These are phyloP conservation scores for Acephala macrosclerotiorum DNA, from an alignment of 2,329 filamentous ascomycete species.

Conservation along the genomic window DNA sequence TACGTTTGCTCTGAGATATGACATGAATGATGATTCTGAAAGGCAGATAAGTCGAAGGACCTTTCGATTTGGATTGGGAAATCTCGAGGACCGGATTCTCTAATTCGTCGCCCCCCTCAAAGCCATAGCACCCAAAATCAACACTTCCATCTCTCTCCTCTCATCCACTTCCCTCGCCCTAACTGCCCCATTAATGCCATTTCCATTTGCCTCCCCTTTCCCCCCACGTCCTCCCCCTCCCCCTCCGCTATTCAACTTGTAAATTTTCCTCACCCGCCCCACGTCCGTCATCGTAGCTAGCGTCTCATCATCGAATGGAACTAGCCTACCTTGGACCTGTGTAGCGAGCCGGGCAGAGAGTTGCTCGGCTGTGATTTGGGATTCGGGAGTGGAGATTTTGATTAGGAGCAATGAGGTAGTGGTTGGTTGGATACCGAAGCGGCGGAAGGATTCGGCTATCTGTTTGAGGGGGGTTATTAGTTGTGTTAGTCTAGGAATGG, in stretches of 20 bases:
- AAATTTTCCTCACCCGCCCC: conserved; percentile 79
- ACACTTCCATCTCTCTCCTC: conserved; percentile 67
- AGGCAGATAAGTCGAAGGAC: too few species aligned
- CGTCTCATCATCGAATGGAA: conserved; percentile 68
- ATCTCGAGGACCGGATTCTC: background rate
- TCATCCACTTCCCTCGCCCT: conserved; percentile 49
- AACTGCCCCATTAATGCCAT: conserved; percentile 23
- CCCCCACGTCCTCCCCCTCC: conserved; percentile 30
- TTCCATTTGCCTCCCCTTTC: conserved; percentile 19
- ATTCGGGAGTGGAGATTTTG: conserved; percentile 70
- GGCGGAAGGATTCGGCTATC: conserved; percentile 92
- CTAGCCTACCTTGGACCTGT: conserved; percentile 66
- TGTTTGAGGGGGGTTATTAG: conserved; percentile 46
- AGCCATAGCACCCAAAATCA: conserved; percentile 80
- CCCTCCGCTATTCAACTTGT: conserved; percentile 75
- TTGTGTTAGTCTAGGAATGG: background rate
- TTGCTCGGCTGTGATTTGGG: conserved; percentile 54
- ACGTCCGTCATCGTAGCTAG: conserved; percentile 68
- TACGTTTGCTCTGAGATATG: too few species aligned
- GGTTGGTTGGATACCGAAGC: conserved; percentile 79
- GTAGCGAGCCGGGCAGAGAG: conserved; percentile 65
- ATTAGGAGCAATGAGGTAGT: conserved; percentile 80
- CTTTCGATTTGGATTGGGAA: background rate
- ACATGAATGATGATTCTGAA: too few species aligned
- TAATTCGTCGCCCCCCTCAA: conserved; percentile 62